Evolutionary conservation across 2,329 filamentous ascomycete species (phyloP).

Genomic region (Coniochaeta pulveracea): DNA sequence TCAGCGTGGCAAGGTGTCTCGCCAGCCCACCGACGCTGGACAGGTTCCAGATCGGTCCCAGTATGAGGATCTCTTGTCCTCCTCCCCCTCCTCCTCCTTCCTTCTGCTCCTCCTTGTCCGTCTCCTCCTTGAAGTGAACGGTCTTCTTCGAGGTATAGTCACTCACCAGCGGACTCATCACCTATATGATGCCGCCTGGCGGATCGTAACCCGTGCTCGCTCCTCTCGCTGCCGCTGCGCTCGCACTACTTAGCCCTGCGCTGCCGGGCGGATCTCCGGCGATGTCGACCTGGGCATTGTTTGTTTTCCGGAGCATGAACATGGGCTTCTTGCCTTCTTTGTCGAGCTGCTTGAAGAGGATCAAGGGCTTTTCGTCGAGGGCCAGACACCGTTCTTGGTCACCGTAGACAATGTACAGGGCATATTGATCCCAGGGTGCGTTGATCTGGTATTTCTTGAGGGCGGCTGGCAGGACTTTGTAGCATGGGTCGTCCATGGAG

Average conservation of each 20-base stretch:
- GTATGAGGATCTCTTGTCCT: too few species aligned
- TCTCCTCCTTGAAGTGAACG: too few species aligned
- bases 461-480: constrained; percentile 91
- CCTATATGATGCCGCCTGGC: constrained; percentile 47
- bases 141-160: too few species aligned
- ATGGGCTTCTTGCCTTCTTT: constrained; percentile 97
- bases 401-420: constrained; percentile 96
- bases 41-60: too few species aligned
- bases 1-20: too few species aligned
- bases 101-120: too few species aligned
- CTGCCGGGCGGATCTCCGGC: constrained; percentile 36
- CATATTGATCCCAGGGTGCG: constrained; percentile 94
- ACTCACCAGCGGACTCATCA: too few species aligned
- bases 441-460: constrained; percentile 98
- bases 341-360: constrained; percentile 93
- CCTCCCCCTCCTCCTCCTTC: too few species aligned
- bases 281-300: constrained; percentile 36
- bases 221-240: constrained; percentile 30
- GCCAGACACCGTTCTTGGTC: constrained; percentile 91
- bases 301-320: constrained; percentile 85
- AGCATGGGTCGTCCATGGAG: constrained; percentile 94
- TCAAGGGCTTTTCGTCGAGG: constrained; percentile 84
- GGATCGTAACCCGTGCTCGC: constrained; percentile 40
- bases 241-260: constrained; percentile 38
- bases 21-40: too few species aligned